Conservation (phyloP, 805 yeast species). For the Ogataea angusta region DNA sequence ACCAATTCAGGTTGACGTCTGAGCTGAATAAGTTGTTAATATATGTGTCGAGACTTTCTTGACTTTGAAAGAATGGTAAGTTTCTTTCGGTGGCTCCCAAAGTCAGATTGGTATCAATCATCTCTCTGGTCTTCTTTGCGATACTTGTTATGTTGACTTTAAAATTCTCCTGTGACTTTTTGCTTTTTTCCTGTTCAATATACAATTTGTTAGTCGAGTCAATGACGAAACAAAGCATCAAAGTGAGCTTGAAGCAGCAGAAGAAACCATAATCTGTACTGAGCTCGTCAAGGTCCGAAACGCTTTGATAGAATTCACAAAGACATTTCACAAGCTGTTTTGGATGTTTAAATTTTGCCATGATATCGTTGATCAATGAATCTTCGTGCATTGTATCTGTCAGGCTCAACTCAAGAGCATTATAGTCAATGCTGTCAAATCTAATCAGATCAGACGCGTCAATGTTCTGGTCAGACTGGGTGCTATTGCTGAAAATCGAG, state of each 20-base stretch:
- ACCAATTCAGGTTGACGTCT: constrained; percentile 1
- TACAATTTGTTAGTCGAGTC: constrained; percentile 10
- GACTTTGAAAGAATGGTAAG: constrained; percentile 5
- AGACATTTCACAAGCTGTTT: constrained; percentile 15
- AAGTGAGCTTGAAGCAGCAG: constrained; percentile 15
- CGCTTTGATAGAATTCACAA: constrained; percentile 12
- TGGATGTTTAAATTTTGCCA: constrained; percentile 10
- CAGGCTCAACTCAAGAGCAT: neutral
- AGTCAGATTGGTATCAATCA: neutral
- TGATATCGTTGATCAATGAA: neutral
- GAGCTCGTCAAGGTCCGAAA: constrained; percentile 6
- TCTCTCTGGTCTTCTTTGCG: neutral
- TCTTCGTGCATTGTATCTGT: neutral
- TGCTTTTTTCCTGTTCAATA: neutral
- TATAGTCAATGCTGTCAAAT: neutral
- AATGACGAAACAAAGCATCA: constrained; percentile 18
- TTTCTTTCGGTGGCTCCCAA: constrained; percentile 8
- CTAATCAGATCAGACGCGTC: neutral
- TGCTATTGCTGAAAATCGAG: neutral
- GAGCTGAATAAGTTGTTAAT: constrained; percentile 2
- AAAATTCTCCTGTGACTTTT: neutral
- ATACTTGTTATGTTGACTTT: neutral
- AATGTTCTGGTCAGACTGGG: neutral
- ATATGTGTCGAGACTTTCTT: constrained; percentile 2
- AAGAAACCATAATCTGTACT: constrained; percentile 18